Evolutionary conservation across 108 stramenopile genomes (phyloP).

Genomic region (Nitzschia palea): DNA sequence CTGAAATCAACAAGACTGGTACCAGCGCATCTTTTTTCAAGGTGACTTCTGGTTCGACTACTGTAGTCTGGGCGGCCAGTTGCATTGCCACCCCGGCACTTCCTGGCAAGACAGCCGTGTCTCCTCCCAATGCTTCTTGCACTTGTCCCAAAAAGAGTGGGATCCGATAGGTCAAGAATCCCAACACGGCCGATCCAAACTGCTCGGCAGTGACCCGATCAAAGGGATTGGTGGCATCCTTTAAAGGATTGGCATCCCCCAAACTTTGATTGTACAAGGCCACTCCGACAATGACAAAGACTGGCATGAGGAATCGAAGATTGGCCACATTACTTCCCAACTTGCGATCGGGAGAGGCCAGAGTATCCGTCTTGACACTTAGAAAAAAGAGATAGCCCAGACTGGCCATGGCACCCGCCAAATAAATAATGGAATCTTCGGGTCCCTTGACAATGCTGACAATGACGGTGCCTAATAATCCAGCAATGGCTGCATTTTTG

Average conservation of each 20-base stretch:
- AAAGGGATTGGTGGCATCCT: constrained; percentile 33
- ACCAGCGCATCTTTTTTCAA: constrained; percentile 30
- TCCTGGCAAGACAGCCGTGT: constrained; percentile 39
- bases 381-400: constrained; percentile 70
- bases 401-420: constrained; percentile 62
- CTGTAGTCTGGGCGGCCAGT: constrained; percentile 18
- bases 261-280: constrained; percentile 53
- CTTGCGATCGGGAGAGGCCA: constrained; percentile 44
- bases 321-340: constrained; percentile 58
- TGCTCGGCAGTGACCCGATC: constrained; percentile 65
- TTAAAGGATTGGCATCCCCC: constrained; percentile 48
- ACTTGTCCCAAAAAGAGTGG: constrained; percentile 77
- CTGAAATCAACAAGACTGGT: constrained; percentile 75
- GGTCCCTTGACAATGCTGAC: constrained; percentile 50
- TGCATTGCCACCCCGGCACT: constrained; percentile 56
- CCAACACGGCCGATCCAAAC: constrained; percentile 75
- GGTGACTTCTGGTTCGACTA: constrained; percentile 24
- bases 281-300: constrained; percentile 63
- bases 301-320: constrained; percentile 69
- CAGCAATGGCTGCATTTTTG: constrained; percentile 54
- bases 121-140: constrained; percentile 41
- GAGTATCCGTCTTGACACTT: constrained; percentile 79
- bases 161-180: constrained; percentile 83
- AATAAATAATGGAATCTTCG: constrained; percentile 65
- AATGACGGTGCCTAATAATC: constrained; percentile 53